A percentile compares a stretch with the other conserved stretches of the same genome.
These are phyloP conservation scores for Ogataea nonfermentans DNA, from an alignment of 805 yeast genomes.

Conservation along the genomic window DNA sequence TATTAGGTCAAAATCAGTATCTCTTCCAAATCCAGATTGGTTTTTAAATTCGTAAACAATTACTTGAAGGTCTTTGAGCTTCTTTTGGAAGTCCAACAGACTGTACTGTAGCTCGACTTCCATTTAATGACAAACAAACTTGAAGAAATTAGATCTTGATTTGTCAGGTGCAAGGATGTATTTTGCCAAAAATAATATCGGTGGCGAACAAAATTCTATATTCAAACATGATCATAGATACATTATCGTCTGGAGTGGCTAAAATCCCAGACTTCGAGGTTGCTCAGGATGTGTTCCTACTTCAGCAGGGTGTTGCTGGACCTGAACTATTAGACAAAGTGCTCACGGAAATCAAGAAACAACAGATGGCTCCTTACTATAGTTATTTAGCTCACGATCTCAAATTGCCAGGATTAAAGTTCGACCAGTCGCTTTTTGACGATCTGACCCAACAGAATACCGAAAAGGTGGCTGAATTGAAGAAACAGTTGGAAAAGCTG, in stretches of 20 bases:
- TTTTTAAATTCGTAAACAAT: conserved; percentile 6
- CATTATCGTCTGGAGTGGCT: conserved; percentile 46
- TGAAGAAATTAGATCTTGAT: not conserved
- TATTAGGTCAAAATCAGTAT: conserved; percentile 14
- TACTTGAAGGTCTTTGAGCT: conserved; percentile 11
- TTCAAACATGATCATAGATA: conserved; percentile 35
- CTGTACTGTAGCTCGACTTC: conserved; percentile 1
- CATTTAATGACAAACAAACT: conserved; percentile 3
- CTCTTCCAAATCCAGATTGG: conserved; percentile 4
- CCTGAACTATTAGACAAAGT: conserved; percentile 45
- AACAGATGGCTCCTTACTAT: conserved; percentile 82
- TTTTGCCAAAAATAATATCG: conserved; percentile 1
- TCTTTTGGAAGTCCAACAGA: not conserved
- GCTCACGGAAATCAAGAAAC: conserved; percentile 50
- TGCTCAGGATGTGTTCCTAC: conserved; percentile 74
- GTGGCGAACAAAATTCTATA: conserved; percentile 9
- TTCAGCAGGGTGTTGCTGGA: conserved; percentile 35
- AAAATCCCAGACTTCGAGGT: conserved; percentile 79
- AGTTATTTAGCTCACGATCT: conserved; percentile 55
- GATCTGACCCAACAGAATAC: conserved; percentile 52
- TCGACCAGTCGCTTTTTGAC: conserved; percentile 60
- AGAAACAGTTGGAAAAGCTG: conserved; percentile 49
- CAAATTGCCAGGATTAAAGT: conserved; percentile 41
- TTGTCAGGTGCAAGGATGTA: conserved; percentile 6
- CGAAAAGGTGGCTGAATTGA: conserved; percentile 52